Conservation (phyloP, 225 moss, liverwort and hornwort species). For the Sphagnum contortum region DNA sequence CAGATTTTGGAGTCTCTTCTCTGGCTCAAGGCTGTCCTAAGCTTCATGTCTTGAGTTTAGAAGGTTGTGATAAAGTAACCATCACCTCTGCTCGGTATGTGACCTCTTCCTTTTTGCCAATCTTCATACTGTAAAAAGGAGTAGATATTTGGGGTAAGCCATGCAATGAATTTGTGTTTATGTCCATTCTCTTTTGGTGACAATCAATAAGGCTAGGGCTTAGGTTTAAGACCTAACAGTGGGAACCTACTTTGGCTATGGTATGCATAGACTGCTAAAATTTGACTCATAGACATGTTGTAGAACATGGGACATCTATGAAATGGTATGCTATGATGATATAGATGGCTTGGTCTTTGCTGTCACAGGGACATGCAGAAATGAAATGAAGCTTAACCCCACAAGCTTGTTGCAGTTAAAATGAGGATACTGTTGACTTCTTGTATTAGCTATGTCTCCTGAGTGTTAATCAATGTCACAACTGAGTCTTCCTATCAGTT, state of each 20-base stretch:
- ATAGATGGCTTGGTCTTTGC: neutral
- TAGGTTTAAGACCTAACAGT: neutral
- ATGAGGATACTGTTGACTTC: no score
- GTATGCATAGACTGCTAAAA: no score
- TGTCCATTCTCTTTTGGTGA: neutral
- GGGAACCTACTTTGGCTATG: no score
- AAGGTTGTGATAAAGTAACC: constrained; percentile 57
- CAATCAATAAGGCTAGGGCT: neutral
- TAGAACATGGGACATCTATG: no score
- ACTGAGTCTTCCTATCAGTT: no score
- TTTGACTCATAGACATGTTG: no score
- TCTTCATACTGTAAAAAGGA: neutral
- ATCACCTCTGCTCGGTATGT: constrained; percentile 52
- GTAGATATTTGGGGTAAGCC: neutral
- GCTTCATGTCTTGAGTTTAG: constrained; percentile 65
- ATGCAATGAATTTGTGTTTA: neutral
- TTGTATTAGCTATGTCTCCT: no score
- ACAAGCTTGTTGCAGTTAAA: no score
- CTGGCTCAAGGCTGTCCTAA: constrained; percentile 74
- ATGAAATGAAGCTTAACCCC: no score
- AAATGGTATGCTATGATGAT: neutral
- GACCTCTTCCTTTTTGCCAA: neutral
- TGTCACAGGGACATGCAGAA: neutral
- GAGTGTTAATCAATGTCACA: no score
- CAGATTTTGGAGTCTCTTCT: constrained; percentile 63